Evolutionary conservation across 2,329 filamentous ascomycete genomes (phyloP).

Genomic region (Tolypocladium endophyticum): DNA sequence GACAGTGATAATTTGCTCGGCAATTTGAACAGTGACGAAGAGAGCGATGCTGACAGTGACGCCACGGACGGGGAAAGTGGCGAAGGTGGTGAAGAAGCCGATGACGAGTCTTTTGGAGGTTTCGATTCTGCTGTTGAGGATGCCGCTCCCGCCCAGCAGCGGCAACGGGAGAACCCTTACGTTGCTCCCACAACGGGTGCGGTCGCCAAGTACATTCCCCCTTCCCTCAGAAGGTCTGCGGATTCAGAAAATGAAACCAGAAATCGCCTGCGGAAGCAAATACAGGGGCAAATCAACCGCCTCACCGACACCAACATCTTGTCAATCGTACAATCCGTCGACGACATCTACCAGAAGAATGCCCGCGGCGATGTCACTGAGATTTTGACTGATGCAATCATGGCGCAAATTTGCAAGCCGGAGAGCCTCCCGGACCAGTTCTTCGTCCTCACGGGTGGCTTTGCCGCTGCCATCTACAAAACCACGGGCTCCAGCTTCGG

Average conservation of each 20-base stretch:
- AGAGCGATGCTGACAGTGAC: conserved; percentile 5
- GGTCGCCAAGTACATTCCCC: conserved; percentile 74
- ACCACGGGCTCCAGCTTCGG: conserved; percentile 82
- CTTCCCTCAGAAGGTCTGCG: conserved; percentile 60
- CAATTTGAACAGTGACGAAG: conserved; percentile 15
- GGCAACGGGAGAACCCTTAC: conserved; percentile 75
- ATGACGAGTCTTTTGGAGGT: conserved; percentile 25
- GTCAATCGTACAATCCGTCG: conserved; percentile 71
- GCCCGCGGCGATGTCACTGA: conserved; percentile 84
- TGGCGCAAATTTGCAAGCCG: conserved; percentile 70
- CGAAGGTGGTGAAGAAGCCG: not conserved
- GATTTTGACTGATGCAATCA: conserved; percentile 63
- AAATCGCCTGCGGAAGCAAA: conserved; percentile 61
- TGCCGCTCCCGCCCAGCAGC: conserved; percentile 26
- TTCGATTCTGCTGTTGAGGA: conserved; percentile 24
- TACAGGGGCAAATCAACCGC: conserved; percentile 84
- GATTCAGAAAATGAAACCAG: conserved; percentile 57
- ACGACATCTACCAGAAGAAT: conserved; percentile 72
- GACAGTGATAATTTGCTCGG: not conserved
- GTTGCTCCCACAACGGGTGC: conserved; percentile 52
- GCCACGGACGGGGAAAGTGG: not conserved
- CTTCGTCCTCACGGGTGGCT: conserved; percentile 81
- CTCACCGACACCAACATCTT: conserved; percentile 85
- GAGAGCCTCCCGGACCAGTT: conserved; percentile 78
- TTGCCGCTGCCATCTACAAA: conserved; percentile 80